Evolutionary conservation across 139 green algal species (phyloP), one percentile per base, ranked within the genome.

Genomic region (Chlorella sp.): DNA sequence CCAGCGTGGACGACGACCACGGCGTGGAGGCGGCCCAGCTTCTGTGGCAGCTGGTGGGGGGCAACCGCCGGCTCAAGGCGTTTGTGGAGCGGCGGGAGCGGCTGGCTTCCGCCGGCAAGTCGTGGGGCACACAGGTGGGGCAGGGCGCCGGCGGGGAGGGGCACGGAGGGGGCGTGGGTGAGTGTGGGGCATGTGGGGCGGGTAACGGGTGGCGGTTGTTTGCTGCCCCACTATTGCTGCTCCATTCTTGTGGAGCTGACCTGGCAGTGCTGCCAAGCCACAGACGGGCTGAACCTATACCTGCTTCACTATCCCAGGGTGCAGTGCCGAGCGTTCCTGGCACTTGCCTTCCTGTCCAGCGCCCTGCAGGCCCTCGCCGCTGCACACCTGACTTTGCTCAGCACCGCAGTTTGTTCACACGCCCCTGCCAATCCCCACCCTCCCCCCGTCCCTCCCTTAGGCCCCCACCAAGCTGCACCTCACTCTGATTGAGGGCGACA

Each of bases 1-100:
- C 95, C 22, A 60, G 24, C 15, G 18, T 94, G n/a, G 91, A 96
- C 14, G 94, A 94, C n/a, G 95, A 97, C 24, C 93, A 93, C 22
- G 95, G 95, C 76, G 64, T 92, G 34, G 95, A 96, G 80, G 95
- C 95, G 0, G 95, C 94, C 22, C 61, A 94, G 80, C 36, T 57
- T 40, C 86, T 94, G 75, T 80, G 85, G 26, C 88, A 89, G 78
- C 78, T 93, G 71, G 76, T 93, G 77, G 91, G 89, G 57, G 82
- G 83, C 66, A 91, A 90, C 64, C 57, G 64, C 37, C 85, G 84
- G 61, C 89, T 96, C 48, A 39, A 64, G 2, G 91, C 86, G 2
- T 69, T 86, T 15, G 91, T 95, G 61, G 89, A 92, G 83, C 53
- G 85, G 36, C 88, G 91, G 40, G 95, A 95, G 87, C 90, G 90